Base-by-base conservation (phyloP, 306 rosid genomes). In the Glycine tomentella region DNA sequence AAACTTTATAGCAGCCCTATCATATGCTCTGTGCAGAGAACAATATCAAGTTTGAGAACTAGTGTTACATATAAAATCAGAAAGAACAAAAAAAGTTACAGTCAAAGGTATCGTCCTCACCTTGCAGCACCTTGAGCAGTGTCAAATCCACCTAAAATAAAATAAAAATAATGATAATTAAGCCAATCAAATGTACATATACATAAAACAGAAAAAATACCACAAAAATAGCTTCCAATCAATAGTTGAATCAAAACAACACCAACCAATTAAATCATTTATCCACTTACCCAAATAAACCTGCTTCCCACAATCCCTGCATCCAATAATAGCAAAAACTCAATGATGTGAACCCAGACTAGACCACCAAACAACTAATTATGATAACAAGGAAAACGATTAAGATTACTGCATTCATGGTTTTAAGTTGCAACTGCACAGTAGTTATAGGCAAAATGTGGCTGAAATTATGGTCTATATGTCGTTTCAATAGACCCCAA, bases 291-390 rank as follows among this genome's bases (percentile, higher is more conserved):
- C 97, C 81, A 93, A 87, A 83, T 93, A 93, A 17, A 93, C 92
- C 79, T 93, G 97, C 85, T 93, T 92, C 85, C 97, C 94, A 73
- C 92, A 87, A 83, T 93, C 96, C 97, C 97, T 93, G 78, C 84
- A 78, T 5, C 69, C 65, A 40, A 1, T 1, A 70, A 69, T 69
- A 74, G 25, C 17, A 75, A 10, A 16, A 68, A 61, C 2, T 31
- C 61, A 74, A 58, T 61, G 40, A 80, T 52, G 16, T 58, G 61
- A 9, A 36, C 17, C 38, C 36, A 79, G 17, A 74, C 31, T 25
- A 25, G 31, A 36, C 12, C 67, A 74, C 25, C 61, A 74, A 67
- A 74, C 65, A 68, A 61, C 7, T 14, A 36, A 36, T 36, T 36
- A 20, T 61, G 17, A 76, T n/a, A 51, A 49, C 49, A 16, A 68